These are phyloP conservation scores for Pisolithus tinctorius DNA, from an alignment of 768 basidiomycete genomes.

Conservation along the genomic window DNA sequence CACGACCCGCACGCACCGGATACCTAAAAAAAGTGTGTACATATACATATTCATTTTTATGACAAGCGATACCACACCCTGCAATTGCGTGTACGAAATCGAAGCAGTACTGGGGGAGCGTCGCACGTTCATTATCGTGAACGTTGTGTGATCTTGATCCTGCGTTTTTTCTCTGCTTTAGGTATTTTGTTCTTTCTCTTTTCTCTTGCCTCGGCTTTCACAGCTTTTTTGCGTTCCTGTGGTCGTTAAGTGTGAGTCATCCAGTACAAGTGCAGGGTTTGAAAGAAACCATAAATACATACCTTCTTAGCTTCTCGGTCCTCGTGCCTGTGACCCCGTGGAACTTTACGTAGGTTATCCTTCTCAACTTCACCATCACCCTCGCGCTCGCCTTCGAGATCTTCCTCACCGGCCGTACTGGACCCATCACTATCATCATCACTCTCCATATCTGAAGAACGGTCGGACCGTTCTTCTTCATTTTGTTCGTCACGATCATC, in stretches of 20 bases:
- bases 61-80: conserved; percentile 2
- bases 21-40: neutral
- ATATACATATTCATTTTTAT: conserved; percentile 7
- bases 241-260: conserved; percentile 4
- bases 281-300: neutral
- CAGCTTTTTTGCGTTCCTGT: conserved; percentile 87
- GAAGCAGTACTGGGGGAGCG: neutral
- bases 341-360: conserved; percentile 46
- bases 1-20: neutral
- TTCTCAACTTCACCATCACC: conserved; percentile 20
- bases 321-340: conserved; percentile 88
- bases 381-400: conserved; percentile 30
- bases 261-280: neutral
- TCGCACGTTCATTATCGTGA: conserved; percentile 14
- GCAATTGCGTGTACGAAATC: neutral
- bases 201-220: conserved; percentile 82
- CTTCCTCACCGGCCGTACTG: conserved; percentile 28
- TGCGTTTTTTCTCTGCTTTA: conserved; percentile 88
- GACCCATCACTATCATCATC: conserved; percentile 14
- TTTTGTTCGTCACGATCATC: conserved; percentile 9
- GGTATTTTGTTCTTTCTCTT: conserved; percentile 91
- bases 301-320: conserved; percentile 91
- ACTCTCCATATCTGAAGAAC: conserved; percentile 8
- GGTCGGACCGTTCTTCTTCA: neutral
- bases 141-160: conserved; percentile 48